phyloP scores from a whole-genome alignment of 768 basidiomycete species.

The Gyrodon lividus region DNA sequence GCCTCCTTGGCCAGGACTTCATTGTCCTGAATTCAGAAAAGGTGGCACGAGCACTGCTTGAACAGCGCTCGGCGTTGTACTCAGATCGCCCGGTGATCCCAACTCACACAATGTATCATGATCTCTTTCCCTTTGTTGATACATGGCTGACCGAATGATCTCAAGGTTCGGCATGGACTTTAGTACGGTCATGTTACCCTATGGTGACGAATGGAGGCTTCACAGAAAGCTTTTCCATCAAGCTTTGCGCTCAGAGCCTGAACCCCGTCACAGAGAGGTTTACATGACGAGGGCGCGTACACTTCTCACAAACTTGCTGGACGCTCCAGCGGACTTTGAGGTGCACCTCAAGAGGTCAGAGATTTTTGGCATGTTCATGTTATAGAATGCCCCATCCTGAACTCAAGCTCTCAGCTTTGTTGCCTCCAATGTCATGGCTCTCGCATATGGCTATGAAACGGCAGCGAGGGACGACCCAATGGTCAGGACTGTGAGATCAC shows the following conservation, averaged over 20 bases:
- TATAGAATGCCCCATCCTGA: background rate
- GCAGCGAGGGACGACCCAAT: slow-evolving; percentile 20
- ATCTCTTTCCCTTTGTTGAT: background rate
- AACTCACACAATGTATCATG: slow-evolving; percentile 13
- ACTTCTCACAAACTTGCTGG: slow-evolving; percentile 23
- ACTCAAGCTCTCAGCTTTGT: slow-evolving; percentile 12
- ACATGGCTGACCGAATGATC: background rate
- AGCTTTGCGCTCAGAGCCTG: slow-evolving; percentile 24
- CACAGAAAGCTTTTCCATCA: slow-evolving; percentile 32
- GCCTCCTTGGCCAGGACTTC: slow-evolving; percentile 24
- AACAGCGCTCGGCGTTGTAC: slow-evolving; percentile 28
- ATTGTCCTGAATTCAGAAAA: slow-evolving; percentile 31
- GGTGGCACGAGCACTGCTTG: slow-evolving; percentile 22
- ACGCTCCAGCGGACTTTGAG: slow-evolving; percentile 24
- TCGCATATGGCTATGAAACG: slow-evolving; percentile 27
- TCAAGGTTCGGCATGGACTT: slow-evolving; percentile 29
- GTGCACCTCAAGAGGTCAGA: slow-evolving; percentile 21
- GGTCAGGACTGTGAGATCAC: slow-evolving; percentile 15
- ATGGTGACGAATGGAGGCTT: slow-evolving; percentile 29
- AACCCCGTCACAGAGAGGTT: slow-evolving; percentile 15
- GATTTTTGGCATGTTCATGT: background rate
- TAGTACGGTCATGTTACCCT: slow-evolving; percentile 28
- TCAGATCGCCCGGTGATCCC: slow-evolving; percentile 26
- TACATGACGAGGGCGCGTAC: slow-evolving; percentile 19
- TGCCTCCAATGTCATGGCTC: slow-evolving; percentile 25